Evolutionary conservation across 148 eudicot species (phyloP).

Genomic region (Camellia japonica): DNA sequence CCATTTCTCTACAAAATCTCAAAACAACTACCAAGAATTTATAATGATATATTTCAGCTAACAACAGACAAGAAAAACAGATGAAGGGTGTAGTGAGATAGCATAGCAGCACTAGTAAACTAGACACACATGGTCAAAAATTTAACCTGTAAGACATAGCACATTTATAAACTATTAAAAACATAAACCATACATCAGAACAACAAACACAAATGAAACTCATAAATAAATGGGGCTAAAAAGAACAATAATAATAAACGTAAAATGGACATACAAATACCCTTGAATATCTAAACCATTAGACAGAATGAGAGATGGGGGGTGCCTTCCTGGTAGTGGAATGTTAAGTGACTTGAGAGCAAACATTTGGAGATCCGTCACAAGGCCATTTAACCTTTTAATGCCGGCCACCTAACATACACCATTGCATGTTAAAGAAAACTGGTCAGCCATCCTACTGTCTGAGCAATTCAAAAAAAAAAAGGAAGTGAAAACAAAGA

Average conservation of each 20-base stretch:
- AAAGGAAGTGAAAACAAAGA: background rate
- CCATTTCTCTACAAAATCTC: too few relatives aligned
- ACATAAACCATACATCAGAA: background rate
- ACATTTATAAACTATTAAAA: background rate
- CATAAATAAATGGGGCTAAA: background rate
- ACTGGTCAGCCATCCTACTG: background rate
- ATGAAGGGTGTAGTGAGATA: too few relatives aligned
- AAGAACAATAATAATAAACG: background rate
- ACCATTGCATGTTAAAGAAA: background rate
- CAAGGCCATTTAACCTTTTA: conserved; percentile 73
- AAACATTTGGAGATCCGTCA: conserved; percentile 91
- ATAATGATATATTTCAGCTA: background rate
- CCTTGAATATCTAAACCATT: conserved; percentile 48
- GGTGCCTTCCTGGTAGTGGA: conserved; percentile 88
- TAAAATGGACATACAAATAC: conserved; percentile 31
- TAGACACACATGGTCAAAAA: too few relatives aligned
- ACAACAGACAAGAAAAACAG: background rate
- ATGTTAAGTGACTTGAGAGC: conserved; percentile 79
- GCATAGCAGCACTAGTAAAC: too few relatives aligned
- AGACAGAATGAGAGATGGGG: conserved; percentile 68
- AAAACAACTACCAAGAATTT: background rate
- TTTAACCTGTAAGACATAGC: background rate
- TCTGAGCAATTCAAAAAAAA: background rate
- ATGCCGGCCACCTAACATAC: conserved; percentile 73
- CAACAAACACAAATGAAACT: background rate